A percentile compares a stretch with the other conserved stretches of the same genome.
Conservation (phyloP, 805 yeast genomes). For the Naumovozyma castellii region DNA sequence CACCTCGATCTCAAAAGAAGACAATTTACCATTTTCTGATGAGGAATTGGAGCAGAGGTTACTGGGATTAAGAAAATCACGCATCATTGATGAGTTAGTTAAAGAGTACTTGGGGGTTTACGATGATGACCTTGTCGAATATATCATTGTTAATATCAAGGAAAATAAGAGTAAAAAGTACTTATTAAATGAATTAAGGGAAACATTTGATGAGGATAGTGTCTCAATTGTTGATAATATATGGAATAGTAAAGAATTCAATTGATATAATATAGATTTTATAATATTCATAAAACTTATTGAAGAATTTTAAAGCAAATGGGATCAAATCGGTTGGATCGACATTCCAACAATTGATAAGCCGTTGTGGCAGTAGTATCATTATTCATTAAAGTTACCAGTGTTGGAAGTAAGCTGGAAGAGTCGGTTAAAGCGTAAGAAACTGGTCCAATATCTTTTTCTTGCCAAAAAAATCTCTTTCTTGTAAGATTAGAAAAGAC, state of each 20-base stretch:
- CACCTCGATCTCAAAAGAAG: background rate
- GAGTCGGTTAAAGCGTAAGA: slow-evolving; percentile 21
- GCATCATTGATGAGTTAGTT: slow-evolving; percentile 22
- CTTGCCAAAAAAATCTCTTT: slow-evolving; percentile 14
- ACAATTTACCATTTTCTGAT: slow-evolving; percentile 8
- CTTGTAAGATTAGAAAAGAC: slow-evolving; percentile 25
- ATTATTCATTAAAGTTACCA: slow-evolving; percentile 11
- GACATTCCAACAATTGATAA: slow-evolving; percentile 8
- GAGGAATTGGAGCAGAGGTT: slow-evolving; percentile 14
- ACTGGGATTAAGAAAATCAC: slow-evolving; percentile 10
- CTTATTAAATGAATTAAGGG: slow-evolving; percentile 21
- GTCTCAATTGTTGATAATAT: slow-evolving; percentile 19
- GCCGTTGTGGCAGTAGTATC: slow-evolving; percentile 20
- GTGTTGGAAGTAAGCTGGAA: slow-evolving; percentile 16
- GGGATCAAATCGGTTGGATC: background rate
- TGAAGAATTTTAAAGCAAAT: background rate
- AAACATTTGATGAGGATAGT: slow-evolving; percentile 29
- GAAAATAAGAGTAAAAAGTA: slow-evolving; percentile 16
- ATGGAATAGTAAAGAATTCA: slow-evolving; percentile 16
- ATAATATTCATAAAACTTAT: too few relatives aligned
- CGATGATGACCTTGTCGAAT: slow-evolving; percentile 27
- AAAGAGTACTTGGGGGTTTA: slow-evolving; percentile 27
- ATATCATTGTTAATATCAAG: slow-evolving; percentile 23
- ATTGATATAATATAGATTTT: background rate
- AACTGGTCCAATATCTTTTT: slow-evolving; percentile 17